phyloP scores from a whole-genome alignment of 805 yeast species.

The Metschnikowia gruessii region DNA sequence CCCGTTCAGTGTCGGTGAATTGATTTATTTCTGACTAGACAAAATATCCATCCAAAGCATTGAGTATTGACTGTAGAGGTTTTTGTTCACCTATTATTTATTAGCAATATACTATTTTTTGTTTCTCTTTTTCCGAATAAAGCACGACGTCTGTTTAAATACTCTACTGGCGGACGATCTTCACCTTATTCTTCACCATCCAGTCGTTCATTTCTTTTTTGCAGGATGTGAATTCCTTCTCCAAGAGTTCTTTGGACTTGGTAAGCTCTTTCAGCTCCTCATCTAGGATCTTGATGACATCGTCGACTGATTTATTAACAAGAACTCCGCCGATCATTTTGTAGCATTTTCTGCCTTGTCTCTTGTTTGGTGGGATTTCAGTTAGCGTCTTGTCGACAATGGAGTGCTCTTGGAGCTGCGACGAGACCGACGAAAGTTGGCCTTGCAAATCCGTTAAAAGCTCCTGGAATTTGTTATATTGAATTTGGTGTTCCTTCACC shows the following conservation, averaged over 20 bases:
- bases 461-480: constrained; percentile 41
- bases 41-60: too few relatives aligned
- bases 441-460: constrained; percentile 37
- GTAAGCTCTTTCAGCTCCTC: constrained; percentile 40
- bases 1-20: constrained; percentile 28
- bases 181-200: constrained; percentile 42
- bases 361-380: constrained; percentile 32
- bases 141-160: background rate
- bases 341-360: constrained; percentile 68
- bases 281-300: constrained; percentile 61
- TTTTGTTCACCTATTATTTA: constrained; percentile 1
- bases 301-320: constrained; percentile 77
- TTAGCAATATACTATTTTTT: background rate
- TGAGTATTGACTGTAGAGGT: too few relatives aligned
- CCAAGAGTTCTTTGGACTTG: constrained; percentile 23
- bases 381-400: constrained; percentile 42
- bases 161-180: constrained; percentile 33
- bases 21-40: background rate
- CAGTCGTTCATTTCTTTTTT: constrained; percentile 37
- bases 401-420: constrained; percentile 40
- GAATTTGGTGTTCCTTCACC: constrained; percentile 41
- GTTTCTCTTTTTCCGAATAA: background rate
- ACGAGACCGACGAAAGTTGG: constrained; percentile 33
- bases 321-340: constrained; percentile 94
- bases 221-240: constrained; percentile 25